These are phyloP conservation scores for Aspergillus avenaceus DNA, from an alignment of 495 filamentous ascomycete species.

Conservation along the genomic window DNA sequence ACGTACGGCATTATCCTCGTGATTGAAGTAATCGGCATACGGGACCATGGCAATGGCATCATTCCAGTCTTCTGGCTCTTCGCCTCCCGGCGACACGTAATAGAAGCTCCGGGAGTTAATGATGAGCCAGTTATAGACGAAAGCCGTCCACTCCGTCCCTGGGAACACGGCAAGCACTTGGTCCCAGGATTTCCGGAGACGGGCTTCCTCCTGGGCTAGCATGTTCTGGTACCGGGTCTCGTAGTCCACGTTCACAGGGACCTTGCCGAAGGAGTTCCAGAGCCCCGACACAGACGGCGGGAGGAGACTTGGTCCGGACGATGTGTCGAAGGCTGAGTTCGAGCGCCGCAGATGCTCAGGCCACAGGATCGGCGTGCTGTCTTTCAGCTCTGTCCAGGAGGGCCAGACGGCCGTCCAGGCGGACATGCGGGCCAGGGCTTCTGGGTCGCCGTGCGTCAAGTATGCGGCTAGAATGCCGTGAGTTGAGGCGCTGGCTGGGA, in stretches of 20 bases:
- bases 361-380: conserved; percentile 65
- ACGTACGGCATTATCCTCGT: conserved; percentile 44
- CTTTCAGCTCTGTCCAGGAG: conserved; percentile 43
- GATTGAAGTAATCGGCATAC: conserved; percentile 81
- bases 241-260: conserved; percentile 10
- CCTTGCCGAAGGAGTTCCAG: conserved; percentile 19
- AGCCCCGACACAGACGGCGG: conserved; percentile 29
- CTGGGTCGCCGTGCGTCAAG: conserved; percentile 44
- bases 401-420: conserved; percentile 67
- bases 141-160: conserved; percentile 41
- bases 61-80: conserved; percentile 45
- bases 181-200: conserved; percentile 55
- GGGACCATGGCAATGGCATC: conserved; percentile 73
- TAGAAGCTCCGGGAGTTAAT: conserved; percentile 79
- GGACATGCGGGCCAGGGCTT: conserved; percentile 16
- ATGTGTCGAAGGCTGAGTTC: conserved; percentile 5
- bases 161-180: conserved; percentile 46
- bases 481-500: conserved; percentile 48
- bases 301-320: conserved; percentile 8
- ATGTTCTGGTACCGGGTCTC: conserved; percentile 36
- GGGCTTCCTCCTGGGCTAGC: conserved; percentile 54
- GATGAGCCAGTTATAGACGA: conserved; percentile 65
- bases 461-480: conserved; percentile 64
- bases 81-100: conserved; percentile 44
- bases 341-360: conserved; percentile 22